These are phyloP conservation scores for Stagonosporopsis rhizophila DNA, from an alignment of 2,329 filamentous ascomycete genomes.

Conservation along the genomic window DNA sequence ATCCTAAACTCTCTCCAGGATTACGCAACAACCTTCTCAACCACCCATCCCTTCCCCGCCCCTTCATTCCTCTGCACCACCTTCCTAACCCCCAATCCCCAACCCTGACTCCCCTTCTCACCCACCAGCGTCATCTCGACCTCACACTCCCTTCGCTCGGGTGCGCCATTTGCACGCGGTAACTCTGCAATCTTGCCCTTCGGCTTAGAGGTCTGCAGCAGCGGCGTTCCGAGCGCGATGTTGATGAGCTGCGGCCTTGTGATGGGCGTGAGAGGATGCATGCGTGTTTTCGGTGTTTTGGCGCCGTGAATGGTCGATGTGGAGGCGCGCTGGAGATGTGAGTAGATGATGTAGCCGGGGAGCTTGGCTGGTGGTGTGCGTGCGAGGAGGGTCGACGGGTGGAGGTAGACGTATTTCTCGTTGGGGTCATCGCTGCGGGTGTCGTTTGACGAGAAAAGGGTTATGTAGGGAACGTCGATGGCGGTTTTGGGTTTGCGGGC, in stretches of 20 bases:
- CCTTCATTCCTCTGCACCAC: constrained; percentile 78
- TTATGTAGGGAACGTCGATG: constrained; percentile 90
- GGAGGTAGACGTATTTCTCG: constrained; percentile 80
- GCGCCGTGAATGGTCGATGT: constrained; percentile 52
- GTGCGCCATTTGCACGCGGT: constrained; percentile 45
- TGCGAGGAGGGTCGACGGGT: constrained; percentile 83
- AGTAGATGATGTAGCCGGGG: constrained; percentile 87
- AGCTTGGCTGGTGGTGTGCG: constrained; percentile 61
- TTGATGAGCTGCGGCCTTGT: constrained; percentile 77
- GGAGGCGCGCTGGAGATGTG: constrained; percentile 76
- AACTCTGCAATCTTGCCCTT: constrained; percentile 76
- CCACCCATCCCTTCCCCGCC: constrained; percentile 74
- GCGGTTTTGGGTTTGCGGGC: constrained; percentile 77
- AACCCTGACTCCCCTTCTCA: constrained; percentile 72
- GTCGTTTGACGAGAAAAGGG: constrained; percentile 73
- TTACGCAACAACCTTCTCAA: constrained; percentile 61
- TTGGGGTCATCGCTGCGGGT: constrained; percentile 52
- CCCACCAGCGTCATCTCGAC: constrained; percentile 79
- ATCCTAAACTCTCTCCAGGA: not conserved
- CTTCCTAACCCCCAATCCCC: constrained; percentile 85
- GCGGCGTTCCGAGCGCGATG: constrained; percentile 82
- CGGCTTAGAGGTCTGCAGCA: constrained; percentile 87
- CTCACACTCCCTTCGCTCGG: constrained; percentile 75
- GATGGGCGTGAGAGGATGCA: constrained; percentile 85
- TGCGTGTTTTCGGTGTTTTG: constrained; percentile 69